Base-by-base conservation (phyloP, 768 basidiomycete genomes). In the Phylloporus arenicola region DNA sequence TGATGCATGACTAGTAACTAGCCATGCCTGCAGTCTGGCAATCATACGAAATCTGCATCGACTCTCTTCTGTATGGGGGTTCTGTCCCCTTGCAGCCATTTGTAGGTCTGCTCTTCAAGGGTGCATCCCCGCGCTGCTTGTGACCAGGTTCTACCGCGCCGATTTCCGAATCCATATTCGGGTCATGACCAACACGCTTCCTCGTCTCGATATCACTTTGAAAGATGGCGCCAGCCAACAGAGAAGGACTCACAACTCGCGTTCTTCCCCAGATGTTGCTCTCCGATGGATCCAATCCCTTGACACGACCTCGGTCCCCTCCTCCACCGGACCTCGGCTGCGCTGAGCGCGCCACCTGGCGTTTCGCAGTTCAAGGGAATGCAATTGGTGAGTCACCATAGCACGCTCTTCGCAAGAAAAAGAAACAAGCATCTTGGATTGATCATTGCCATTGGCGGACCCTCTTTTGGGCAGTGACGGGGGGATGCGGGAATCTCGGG, bases 361-460 rank as follows among this genome's bases (percentile, higher is more conserved):
- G 74, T 12, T 76, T 75, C 45, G 47, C 65, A 7, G 53, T 76
- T 24, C 53, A 45, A 47, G 74, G 75, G 3, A 76, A 74, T 39
- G 72, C 70, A 2, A 70, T 76, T 31, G 67, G 73, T 74, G 50
- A 40, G 68, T 48, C 33, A 34, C 35, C 22, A 27, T 20, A 24
- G 22, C 17, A 9, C n/a, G n/a, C 5, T 20, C 25, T 43, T 13
- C 9, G 17, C 30, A 3, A 31, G 17, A 24, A 34, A 22, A 19
- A 45, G n/a, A 20, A 43, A 19, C 9, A 24, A 24, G 10, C 20
- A 27, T n/a, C 17, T 52, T 25, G 33, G 7, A 13, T 30, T 39
- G 45, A 50, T 53, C 33, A 11, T 17, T 43, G 25, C 1, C 25
- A 53, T 39, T 16, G 34, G 37, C 5, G 39, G 17, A 17, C n/a